Evolutionary conservation across 2,329 filamentous ascomycete species (phyloP).

Genomic region (Colletotrichum graminicola): DNA sequence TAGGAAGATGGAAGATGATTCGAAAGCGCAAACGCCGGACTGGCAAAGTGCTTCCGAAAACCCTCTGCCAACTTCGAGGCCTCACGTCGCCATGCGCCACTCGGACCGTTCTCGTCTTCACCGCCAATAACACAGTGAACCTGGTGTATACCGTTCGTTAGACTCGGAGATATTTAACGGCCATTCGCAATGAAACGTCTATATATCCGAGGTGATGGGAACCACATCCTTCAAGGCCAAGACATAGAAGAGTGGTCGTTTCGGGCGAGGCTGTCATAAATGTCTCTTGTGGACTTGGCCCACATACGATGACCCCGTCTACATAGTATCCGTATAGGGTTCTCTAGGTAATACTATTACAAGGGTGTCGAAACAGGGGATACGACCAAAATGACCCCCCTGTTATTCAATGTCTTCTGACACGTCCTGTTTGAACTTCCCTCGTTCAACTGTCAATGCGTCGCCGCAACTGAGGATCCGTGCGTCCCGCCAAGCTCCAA

Average conservation of each 20-base stretch:
- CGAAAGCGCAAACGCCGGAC: background rate
- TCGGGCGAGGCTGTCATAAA: background rate
- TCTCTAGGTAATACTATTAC: background rate
- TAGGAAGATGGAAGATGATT: background rate
- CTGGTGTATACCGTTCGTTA: conserved; percentile 24
- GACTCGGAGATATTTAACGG: conserved; percentile 13
- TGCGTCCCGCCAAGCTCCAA: conserved; percentile 35
- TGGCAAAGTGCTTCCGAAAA: background rate
- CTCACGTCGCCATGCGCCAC: conserved; percentile 13
- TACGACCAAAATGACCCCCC: background rate
- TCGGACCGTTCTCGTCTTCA: background rate
- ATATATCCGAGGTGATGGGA: conserved; percentile 31
- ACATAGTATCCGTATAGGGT: background rate
- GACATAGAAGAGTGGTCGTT: background rate
- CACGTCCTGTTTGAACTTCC: conserved; percentile 34
- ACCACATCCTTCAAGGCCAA: conserved; percentile 21
- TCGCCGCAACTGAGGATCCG: conserved; percentile 30
- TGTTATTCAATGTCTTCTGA: conserved; percentile 28
- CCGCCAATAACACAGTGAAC: conserved; percentile 15
- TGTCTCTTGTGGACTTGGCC: background rate
- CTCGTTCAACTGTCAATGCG: conserved; percentile 36
- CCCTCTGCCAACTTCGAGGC: background rate
- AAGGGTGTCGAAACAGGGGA: background rate
- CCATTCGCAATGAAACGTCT: conserved; percentile 15
- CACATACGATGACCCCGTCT: background rate